phyloP scores from a whole-genome alignment of 768 basidiomycete genomes.

The Tulasnella sp. region DNA sequence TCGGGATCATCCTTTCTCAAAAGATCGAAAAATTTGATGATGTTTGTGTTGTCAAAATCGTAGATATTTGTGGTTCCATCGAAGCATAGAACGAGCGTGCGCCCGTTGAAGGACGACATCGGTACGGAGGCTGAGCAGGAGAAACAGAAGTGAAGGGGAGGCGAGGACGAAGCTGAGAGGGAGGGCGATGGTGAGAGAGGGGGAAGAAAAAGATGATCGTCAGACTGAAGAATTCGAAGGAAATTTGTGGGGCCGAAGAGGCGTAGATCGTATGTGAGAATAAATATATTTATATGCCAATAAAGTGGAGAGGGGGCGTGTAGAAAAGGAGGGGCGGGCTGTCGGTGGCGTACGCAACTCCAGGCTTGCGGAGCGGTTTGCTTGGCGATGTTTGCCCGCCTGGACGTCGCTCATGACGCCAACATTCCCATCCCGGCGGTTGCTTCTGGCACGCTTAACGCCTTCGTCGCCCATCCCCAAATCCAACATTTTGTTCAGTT shows the following conservation, averaged over 20 bases:
- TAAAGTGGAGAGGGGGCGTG: constrained; percentile 7
- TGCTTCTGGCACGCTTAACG: not conserved
- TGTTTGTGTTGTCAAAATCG: constrained; percentile 32
- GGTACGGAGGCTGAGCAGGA: not conserved
- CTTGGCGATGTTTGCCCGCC: not conserved
- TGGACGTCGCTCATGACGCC: not conserved
- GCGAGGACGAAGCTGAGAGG: no score
- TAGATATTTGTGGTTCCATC: constrained; percentile 31
- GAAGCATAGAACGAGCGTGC: constrained; percentile 33
- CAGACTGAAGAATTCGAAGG: not conserved
- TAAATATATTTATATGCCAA: not conserved
- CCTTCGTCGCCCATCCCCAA: not conserved
- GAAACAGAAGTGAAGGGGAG: not conserved
- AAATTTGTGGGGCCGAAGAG: not conserved
- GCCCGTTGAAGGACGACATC: constrained; percentile 4
- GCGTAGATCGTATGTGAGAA: not conserved
- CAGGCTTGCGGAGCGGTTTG: not conserved
- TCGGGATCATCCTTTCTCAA: constrained; percentile 37
- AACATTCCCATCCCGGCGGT: not conserved
- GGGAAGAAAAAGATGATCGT: no score
- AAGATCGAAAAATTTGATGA: constrained; percentile 38
- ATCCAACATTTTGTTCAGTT: not conserved
- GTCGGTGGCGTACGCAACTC: not conserved
- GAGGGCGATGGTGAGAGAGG: no score
- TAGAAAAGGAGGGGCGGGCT: not conserved